A percentile compares a stretch with the other conserved stretches of the same genome.
Evolutionary conservation across 176 grass and related monocot species (phyloP).

Genomic region (Alloteropsis semialata): DNA sequence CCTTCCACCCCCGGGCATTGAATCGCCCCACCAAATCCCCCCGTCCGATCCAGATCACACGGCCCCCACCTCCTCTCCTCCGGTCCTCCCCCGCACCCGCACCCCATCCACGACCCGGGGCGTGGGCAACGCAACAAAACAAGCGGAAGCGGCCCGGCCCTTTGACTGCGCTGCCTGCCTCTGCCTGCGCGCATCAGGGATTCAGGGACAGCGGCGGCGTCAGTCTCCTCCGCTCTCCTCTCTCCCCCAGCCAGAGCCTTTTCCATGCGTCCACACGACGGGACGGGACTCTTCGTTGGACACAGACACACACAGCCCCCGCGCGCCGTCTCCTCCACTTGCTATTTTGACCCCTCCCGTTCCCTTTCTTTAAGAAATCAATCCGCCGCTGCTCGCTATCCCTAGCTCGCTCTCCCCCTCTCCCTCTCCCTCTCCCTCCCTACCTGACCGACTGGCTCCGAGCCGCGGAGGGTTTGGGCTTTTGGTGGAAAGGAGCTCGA

Average conservation of each 20-base stretch:
- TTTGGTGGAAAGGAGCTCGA: constrained; percentile 27
- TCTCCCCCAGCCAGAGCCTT: background rate
- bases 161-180: constrained; percentile 47
- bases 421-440: background rate
- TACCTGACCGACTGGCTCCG: background rate
- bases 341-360: constrained; percentile 32
- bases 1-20: background rate
- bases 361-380: constrained; percentile 33
- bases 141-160: background rate
- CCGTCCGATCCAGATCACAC: constrained; percentile 41
- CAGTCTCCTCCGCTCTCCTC: background rate
- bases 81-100: background rate
- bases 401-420: background rate
- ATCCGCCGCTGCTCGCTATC: background rate
- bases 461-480: constrained; percentile 60
- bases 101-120: background rate
- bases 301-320: background rate
- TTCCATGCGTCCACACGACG: constrained; percentile 39
- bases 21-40: constrained; percentile 12
- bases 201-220: constrained; percentile 12
- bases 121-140: background rate
- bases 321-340: constrained; percentile 28
- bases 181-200: background rate
- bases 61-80: background rate
- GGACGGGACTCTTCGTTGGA: background rate